Evolutionary conservation across 306 rosid genomes (phyloP).

Genomic region (Benincasa hispida): DNA sequence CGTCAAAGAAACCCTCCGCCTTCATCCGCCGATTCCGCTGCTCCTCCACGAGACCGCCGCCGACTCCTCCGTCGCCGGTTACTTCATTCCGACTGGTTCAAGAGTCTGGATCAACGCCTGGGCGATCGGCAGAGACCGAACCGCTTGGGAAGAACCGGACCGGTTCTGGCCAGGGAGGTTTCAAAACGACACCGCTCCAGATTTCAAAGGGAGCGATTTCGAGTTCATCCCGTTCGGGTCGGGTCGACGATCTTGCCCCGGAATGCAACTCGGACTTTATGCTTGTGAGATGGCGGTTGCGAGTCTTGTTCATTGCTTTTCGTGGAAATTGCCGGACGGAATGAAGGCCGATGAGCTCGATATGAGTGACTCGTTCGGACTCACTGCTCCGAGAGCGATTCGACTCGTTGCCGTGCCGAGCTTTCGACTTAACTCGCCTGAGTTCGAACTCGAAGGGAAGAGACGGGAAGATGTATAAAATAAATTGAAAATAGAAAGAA

Average conservation of each 20-base stretch:
- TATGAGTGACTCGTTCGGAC: conserved; percentile 44
- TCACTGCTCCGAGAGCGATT: conserved; percentile 42
- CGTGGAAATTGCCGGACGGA: conserved; percentile 38
- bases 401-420: conserved; percentile 35
- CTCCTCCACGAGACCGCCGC: conserved; percentile 36
- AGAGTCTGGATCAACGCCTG: conserved; percentile 38
- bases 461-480: background rate
- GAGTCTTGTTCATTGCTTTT: conserved; percentile 34
- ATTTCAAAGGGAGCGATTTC: conserved; percentile 37
- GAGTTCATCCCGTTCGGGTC: conserved; percentile 51
- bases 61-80: conserved; percentile 18
- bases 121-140: conserved; percentile 31
- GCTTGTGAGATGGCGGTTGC: conserved; percentile 35
- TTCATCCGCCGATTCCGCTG: conserved; percentile 50
- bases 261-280: conserved; percentile 42
- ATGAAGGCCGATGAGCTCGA: conserved; percentile 34
- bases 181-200: conserved; percentile 15
- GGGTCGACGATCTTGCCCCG: conserved; percentile 44
- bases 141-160: conserved; percentile 32
- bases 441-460: background rate
- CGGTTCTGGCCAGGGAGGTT: conserved; percentile 34
- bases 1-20: conserved; percentile 41
- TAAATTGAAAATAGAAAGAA: background rate
- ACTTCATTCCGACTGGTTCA: conserved; percentile 24
- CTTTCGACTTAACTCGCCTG: conserved; percentile 21